Percentiles rank a stretch among this genome's conserved stretches.
Conservation (phyloP, 345 rosid genomes). For the Citrus australasica region DNA sequence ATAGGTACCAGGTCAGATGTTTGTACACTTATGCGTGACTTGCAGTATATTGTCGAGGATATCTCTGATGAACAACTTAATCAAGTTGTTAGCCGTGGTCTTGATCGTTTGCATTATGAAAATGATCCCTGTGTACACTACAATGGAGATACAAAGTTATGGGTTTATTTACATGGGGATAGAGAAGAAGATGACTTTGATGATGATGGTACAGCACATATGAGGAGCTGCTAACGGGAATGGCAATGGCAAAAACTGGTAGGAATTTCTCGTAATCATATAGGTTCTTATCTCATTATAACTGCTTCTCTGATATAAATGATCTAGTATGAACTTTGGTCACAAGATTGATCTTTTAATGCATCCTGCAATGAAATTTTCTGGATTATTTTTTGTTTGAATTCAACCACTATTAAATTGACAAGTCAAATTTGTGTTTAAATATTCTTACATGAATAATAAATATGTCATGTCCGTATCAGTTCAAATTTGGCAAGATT, state of each 20-base stretch:
- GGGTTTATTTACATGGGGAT: slow-evolving; percentile 93
- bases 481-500: too few relatives aligned
- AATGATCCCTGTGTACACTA: slow-evolving; percentile 97
- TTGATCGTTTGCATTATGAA: slow-evolving; percentile 97
- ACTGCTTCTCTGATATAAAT: neutral
- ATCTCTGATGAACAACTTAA: slow-evolving; percentile 89
- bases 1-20: slow-evolving; percentile 99
- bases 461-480: too few relatives aligned
- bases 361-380: neutral
- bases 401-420: too few relatives aligned
- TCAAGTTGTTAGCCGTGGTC: slow-evolving; percentile 91
- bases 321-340: neutral
- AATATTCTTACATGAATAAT: too few relatives aligned
- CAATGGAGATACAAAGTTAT: slow-evolving; percentile 83
- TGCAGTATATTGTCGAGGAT: slow-evolving; percentile 86
- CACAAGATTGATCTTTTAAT: neutral
- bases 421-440: too few relatives aligned
- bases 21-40: slow-evolving; percentile 88
- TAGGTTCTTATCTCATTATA: neutral
- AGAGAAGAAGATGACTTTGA: slow-evolving; percentile 99
- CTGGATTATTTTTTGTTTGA: neutral
- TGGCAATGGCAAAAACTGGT: neutral
- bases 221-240: neutral
- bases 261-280: neutral
- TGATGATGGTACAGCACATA: slow-evolving; percentile 59